phyloP scores from a whole-genome alignment of 495 filamentous ascomycete species.

The Aspergillus funiculosus region DNA sequence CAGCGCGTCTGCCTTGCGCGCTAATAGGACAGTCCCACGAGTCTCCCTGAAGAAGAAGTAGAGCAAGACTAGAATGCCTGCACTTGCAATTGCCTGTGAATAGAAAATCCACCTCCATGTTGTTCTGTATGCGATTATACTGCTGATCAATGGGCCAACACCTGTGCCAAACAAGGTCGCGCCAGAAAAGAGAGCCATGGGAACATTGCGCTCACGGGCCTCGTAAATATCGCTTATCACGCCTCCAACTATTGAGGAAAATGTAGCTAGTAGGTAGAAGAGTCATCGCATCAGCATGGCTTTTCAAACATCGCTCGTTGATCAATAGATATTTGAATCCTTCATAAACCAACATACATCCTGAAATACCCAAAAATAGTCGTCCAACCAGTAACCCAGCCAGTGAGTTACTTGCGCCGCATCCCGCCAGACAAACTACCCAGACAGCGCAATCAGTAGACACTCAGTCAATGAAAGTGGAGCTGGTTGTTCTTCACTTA shows the following conservation, averaged over 20 bases:
- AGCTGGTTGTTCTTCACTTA: constrained; percentile 9
- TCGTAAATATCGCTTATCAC: constrained; percentile 85
- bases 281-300: not conserved
- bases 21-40: constrained; percentile 76
- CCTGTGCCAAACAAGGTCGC: constrained; percentile 75
- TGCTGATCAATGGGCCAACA: constrained; percentile 65
- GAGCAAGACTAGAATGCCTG: constrained; percentile 54
- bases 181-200: constrained; percentile 82
- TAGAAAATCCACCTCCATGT: constrained; percentile 90
- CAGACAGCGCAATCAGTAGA: not conserved
- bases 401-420: constrained; percentile 63
- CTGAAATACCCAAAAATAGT: constrained; percentile 70
- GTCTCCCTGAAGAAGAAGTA: constrained; percentile 74
- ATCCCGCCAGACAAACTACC: constrained; percentile 60
- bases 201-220: constrained; percentile 69
- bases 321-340: too few species aligned
- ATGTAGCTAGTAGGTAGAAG: constrained; percentile 45
- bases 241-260: constrained; percentile 88
- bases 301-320: too few species aligned
- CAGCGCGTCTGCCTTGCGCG: constrained; percentile 62
- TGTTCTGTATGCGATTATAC: constrained; percentile 59
- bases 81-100: constrained; percentile 68
- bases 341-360: constrained; percentile 44
- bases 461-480: not conserved
- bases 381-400: constrained; percentile 71